Percentiles rank a stretch among this genome's conserved stretches.
Conservation (phyloP, 2,329 filamentous ascomycete genomes). For the Botryotinia convoluta region DNA sequence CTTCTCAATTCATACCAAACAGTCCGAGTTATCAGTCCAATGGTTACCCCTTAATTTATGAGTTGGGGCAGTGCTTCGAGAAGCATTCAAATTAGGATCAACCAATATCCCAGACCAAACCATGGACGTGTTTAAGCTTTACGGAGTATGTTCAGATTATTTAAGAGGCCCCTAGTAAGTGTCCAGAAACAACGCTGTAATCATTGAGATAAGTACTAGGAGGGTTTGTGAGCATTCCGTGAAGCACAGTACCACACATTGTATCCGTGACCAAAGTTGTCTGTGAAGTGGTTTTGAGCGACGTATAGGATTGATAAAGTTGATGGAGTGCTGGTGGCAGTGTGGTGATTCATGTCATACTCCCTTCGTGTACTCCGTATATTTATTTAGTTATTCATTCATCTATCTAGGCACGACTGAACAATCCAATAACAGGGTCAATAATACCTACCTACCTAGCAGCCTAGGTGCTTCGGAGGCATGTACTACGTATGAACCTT, state of each 20-base stretch:
- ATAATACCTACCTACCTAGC: too few species aligned
- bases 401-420: background rate
- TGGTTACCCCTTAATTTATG: background rate
- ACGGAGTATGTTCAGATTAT: background rate
- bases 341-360: background rate
- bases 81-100: constrained; percentile 10
- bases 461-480: too few species aligned
- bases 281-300: background rate
- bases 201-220: background rate
- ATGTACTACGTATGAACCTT: background rate
- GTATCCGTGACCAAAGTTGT: background rate
- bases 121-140: background rate
- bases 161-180: background rate
- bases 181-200: background rate
- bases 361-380: background rate
- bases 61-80: constrained; percentile 4
- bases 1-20: background rate
- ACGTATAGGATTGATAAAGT: background rate
- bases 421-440: background rate
- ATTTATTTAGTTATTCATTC: background rate
- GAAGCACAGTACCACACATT: background rate
- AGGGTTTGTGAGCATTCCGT: background rate
- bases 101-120: background rate
- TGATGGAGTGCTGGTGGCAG: background rate
- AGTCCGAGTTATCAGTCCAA: background rate